A percentile compares a stretch with the other conserved stretches of the same genome.
phyloP scores from a whole-genome alignment of 768 basidiomycete genomes.

The Tylopilus plumbeoviolaceoides region DNA sequence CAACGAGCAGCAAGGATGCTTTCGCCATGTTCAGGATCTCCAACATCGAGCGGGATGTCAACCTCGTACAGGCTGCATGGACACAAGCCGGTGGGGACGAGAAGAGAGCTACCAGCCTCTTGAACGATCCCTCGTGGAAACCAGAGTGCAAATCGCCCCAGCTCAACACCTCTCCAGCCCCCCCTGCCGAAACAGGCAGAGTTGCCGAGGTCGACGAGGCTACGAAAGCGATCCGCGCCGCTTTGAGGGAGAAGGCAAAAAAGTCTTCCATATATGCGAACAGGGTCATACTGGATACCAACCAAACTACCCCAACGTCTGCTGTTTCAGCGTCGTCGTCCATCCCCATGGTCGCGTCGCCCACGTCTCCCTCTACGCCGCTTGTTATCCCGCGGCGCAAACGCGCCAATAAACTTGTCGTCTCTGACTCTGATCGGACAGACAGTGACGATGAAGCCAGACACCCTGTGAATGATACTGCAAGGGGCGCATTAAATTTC shows the following conservation, averaged over 20 bases:
- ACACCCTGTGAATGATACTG: constrained; percentile 36
- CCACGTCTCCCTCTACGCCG: constrained; percentile 41
- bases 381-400: constrained; percentile 43
- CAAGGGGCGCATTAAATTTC: constrained; percentile 57
- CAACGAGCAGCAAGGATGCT: constrained; percentile 17
- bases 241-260: constrained; percentile 71
- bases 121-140: constrained; percentile 57
- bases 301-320: constrained; percentile 37
- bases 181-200: constrained; percentile 44
- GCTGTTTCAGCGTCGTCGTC: constrained; percentile 23
- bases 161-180: constrained; percentile 14
- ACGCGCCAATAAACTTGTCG: constrained; percentile 55
- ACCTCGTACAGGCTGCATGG: constrained; percentile 64
- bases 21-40: constrained; percentile 62
- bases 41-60: constrained; percentile 42
- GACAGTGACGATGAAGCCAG: constrained; percentile 45
- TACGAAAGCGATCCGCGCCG: constrained; percentile 59
- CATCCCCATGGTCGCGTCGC: constrained; percentile 33
- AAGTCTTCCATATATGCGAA: constrained; percentile 82
- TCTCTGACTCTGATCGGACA: constrained; percentile 58
- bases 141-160: constrained; percentile 21
- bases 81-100: constrained; percentile 55
- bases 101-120: constrained; percentile 53
- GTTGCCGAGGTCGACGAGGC: constrained; percentile 74
- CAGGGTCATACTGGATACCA: constrained; percentile 48